Conservation (phyloP, 23 red algal species). For the Agarophyton chilense region DNA sequence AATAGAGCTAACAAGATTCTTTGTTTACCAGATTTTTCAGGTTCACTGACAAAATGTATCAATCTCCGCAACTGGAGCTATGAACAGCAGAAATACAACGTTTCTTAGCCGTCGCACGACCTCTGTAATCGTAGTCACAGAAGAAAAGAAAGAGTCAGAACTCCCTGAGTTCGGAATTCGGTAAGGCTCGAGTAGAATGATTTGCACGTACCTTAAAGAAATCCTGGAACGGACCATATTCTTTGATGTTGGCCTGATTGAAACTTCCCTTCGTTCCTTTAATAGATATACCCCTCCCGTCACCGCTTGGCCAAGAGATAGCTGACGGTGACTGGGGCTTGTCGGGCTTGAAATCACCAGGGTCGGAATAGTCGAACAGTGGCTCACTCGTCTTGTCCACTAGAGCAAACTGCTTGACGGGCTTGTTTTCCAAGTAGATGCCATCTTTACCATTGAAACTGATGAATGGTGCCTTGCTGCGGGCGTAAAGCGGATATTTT, state of each 20-base stretch:
- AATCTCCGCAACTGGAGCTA: background rate
- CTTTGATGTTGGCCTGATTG: constrained; percentile 41
- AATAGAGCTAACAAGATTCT: no score
- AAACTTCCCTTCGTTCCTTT: constrained; percentile 63
- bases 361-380: constrained; percentile 59
- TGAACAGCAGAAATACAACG: background rate
- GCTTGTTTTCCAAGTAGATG: constrained; percentile 49
- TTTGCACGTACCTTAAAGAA: constrained; percentile 69
- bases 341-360: constrained; percentile 27
- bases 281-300: constrained; percentile 38
- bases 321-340: constrained; percentile 56
- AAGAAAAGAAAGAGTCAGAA: background rate
- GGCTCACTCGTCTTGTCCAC: constrained; percentile 41
- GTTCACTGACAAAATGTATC: background rate
- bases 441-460: constrained; percentile 64
- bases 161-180: background rate
- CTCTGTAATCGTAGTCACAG: background rate
- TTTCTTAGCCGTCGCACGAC: constrained; percentile 40
- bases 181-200: background rate
- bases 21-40: background rate
- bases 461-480: constrained; percentile 57
- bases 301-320: constrained; percentile 62
- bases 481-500: constrained; percentile 44
- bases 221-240: constrained; percentile 78
- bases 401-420: constrained; percentile 46